Conservation (phyloP, 257 asterid species). For the Jasminum sambac region DNA sequence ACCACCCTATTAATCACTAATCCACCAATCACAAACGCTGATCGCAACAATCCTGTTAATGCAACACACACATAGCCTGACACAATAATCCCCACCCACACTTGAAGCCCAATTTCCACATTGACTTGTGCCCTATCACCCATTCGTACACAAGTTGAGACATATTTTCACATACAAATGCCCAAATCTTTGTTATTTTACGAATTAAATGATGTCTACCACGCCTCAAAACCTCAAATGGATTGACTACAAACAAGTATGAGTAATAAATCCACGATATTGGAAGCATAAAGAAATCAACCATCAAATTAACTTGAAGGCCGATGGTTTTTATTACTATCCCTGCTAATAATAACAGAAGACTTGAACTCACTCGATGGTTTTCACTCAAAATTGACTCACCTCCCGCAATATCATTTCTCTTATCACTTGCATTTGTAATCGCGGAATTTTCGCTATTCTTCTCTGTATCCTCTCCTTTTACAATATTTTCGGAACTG, state of each 20-base stretch:
- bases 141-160: conserved; percentile 45
- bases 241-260: conserved; percentile 66
- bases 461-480: conserved; percentile 28
- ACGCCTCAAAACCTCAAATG: conserved; percentile 49
- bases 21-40: conserved; percentile 71
- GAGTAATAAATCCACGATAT: conserved; percentile 46
- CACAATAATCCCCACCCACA: conserved; percentile 91
- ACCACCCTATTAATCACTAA: conserved; percentile 50
- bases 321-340: conserved; percentile 52
- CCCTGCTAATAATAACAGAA: conserved; percentile 43
- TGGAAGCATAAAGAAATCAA: conserved; percentile 45
- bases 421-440: conserved; percentile 28
- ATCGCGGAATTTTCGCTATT: conserved; percentile 33
- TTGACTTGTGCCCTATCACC: conserved; percentile 55
- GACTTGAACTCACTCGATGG: conserved; percentile 36
- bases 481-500: conserved; percentile 12
- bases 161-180: conserved; percentile 31
- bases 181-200: conserved; percentile 36
- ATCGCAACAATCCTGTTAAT: conserved; percentile 58
- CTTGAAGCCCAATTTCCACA: conserved; percentile 69
- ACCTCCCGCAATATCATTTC: conserved; percentile 23
- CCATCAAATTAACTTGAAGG: conserved; percentile 51
- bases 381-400: conserved; percentile 41
- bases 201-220: conserved; percentile 32
- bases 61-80: conserved; percentile 71